Percentiles rank a stretch among this genome's conserved stretches.
These are phyloP conservation scores for Aeschynomene evenia DNA, from an alignment of 306 rosid species.

Conservation along the genomic window DNA sequence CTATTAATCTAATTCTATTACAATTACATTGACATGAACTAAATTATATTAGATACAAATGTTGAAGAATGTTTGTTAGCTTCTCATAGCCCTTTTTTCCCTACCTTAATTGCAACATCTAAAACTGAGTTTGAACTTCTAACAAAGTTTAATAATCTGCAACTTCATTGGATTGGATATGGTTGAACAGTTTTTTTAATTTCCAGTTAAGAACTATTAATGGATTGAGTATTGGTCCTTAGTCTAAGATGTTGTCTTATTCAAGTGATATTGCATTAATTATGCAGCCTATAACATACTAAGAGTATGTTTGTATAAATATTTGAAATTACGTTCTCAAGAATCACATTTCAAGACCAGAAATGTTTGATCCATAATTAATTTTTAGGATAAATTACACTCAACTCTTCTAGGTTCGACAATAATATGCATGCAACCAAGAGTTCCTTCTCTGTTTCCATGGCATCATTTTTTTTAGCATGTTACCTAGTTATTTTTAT, in stretches of 20 bases:
- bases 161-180: background rate
- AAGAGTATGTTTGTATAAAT: no score
- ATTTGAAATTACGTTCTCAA: no score
- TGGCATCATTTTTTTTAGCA: no score
- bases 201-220: background rate
- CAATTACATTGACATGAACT: background rate
- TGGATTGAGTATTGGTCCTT: background rate
- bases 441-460: no score
- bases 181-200: background rate
- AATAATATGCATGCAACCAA: no score
- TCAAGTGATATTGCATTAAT: background rate
- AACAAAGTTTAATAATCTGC: background rate
- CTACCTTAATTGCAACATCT: background rate
- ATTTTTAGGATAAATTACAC: no score
- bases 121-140: constrained; percentile 10
- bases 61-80: background rate
- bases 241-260: background rate
- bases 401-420: no score
- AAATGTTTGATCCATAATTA: background rate
- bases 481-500: no score
- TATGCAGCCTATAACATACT: background rate
- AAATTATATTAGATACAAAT: background rate
- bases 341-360: no score
- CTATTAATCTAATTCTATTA: background rate
- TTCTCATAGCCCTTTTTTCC: background rate